These are phyloP conservation scores for Pseudogymnoascus sp. DNA, from an alignment of 2,329 filamentous ascomycete species.

Conservation along the genomic window DNA sequence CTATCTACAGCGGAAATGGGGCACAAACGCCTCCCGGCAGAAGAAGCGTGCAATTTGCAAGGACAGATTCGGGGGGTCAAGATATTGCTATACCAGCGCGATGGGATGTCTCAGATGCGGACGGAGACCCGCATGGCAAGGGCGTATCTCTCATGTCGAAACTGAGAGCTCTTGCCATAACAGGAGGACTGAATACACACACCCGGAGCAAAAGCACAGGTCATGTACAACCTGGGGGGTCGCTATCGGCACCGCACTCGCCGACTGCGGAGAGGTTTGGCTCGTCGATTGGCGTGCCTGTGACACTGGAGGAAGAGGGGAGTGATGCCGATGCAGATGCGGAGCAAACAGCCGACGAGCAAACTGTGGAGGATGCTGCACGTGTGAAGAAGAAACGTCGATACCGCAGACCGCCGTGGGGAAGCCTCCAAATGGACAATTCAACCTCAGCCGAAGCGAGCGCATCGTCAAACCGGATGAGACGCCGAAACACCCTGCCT, in stretches of 20 bases:
- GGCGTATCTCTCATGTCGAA: constrained; percentile 67
- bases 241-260: constrained; percentile 37
- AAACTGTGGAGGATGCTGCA: constrained; percentile 36
- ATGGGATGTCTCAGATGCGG: constrained; percentile 49
- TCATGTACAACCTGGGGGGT: constrained; percentile 22
- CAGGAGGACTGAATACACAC: constrained; percentile 33
- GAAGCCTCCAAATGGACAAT: neutral
- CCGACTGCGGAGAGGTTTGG: constrained; percentile 38
- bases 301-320: constrained; percentile 47
- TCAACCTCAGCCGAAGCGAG: constrained; percentile 32
- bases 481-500: constrained; percentile 58
- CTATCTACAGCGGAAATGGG: constrained; percentile 12
- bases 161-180: constrained; percentile 62
- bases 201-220: constrained; percentile 35
- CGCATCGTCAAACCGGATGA: constrained; percentile 51
- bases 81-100: constrained; percentile 45
- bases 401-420: constrained; percentile 41
- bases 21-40: constrained; percentile 33
- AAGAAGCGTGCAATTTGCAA: constrained; percentile 69
- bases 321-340: constrained; percentile 72
- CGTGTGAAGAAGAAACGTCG: constrained; percentile 57
- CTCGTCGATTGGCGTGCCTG: constrained; percentile 38
- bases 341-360: constrained; percentile 79
- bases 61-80: constrained; percentile 37
- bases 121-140: constrained; percentile 48